phyloP scores from a whole-genome alignment of 352 stramenopile genomes.

The Plasmopara viticola region DNA sequence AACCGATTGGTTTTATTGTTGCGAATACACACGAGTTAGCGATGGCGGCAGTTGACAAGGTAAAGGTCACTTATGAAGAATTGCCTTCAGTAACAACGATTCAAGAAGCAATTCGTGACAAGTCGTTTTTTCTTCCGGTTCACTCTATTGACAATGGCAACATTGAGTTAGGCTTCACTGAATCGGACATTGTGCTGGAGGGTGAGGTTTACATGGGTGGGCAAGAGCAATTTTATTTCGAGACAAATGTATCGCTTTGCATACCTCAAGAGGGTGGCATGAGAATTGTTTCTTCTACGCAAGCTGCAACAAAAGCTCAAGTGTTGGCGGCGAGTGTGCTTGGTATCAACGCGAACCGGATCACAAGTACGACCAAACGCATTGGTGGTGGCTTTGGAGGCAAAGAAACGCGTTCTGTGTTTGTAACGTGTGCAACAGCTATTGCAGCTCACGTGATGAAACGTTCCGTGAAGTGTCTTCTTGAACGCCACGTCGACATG shows the following conservation, averaged over 20 bases:
- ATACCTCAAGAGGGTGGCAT: slow-evolving; percentile 85
- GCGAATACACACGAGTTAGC: slow-evolving; percentile 78
- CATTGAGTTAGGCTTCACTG: slow-evolving; percentile 54
- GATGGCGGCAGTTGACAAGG: slow-evolving; percentile 66
- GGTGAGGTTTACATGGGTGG: slow-evolving; percentile 87
- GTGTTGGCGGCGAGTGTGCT: slow-evolving; percentile 85
- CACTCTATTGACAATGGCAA: slow-evolving; percentile 86
- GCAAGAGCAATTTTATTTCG: slow-evolving; percentile 96
- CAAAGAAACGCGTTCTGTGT: slow-evolving; percentile 92
- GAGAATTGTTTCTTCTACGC: slow-evolving; percentile 91
- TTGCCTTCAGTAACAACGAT: slow-evolving; percentile 90
- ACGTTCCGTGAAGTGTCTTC: slow-evolving; percentile 84
- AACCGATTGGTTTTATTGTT: slow-evolving; percentile 79
- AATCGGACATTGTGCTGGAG: slow-evolving; percentile 72
- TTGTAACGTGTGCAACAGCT: slow-evolving; percentile 87
- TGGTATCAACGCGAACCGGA: slow-evolving; percentile 84
- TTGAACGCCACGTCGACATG: slow-evolving; percentile 95
- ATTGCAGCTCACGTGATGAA: slow-evolving; percentile 87
- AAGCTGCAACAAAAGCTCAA: slow-evolving; percentile 92
- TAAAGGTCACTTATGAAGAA: slow-evolving; percentile 87
- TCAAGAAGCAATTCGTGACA: slow-evolving; percentile 89
- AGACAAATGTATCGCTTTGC: slow-evolving; percentile 84
- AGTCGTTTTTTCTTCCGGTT: slow-evolving; percentile 85
- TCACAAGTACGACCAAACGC: slow-evolving; percentile 90
- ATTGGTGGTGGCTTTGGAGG: slow-evolving; percentile 96